Base-by-base conservation (phyloP, 2,329 filamentous ascomycete species). In the Cladosporium sp. region DNA sequence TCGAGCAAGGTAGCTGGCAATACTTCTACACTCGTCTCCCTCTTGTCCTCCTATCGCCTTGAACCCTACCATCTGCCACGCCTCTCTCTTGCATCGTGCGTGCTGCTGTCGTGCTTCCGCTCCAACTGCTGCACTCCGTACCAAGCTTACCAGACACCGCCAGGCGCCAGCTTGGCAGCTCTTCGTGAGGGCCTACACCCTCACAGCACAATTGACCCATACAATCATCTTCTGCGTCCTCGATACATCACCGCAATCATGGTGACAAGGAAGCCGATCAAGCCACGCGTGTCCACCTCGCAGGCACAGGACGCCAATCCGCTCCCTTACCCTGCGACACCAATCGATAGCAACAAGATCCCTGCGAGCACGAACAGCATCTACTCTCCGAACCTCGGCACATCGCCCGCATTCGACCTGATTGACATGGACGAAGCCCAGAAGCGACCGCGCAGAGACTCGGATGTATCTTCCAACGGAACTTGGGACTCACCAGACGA, bases 231-330 rank as follows among this genome's bases (percentile, higher is more conserved):
- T 29, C n/a, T 26, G 21, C 6, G 23, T n/a, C 28, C 10, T 28
- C 5, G 6, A 28, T 12, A 28, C 16, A 29, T 16, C 26, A 53
- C 59, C 23, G 66, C 66, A 65, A 72, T 66, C 18, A 83, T 83
- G 81, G 80, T 82, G 61, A 79, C 74, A 26, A 73, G 80, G 63
- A 82, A 81, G 67, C 76, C 80, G 8, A 74, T 78, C 29, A 72
- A 75, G 16, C 73, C 73, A 33, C 71, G 69, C 56, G 74, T 80
- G 52, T 77, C 79, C 59, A 80, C 80, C 12, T 73, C 77, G 7
- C 55, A 35, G 35, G 50, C 61, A 56, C 33, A 59, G 8, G 7
- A 75, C 16, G 69, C 78, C 68, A 78, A 78, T 23, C 80, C 79
- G 28, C 33, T 59, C 8, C 81, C 81, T 2, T 83, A 83, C 64